Evolutionary conservation across 2,329 filamentous ascomycete genomes (phyloP).

Genomic region (Hypocreales sp.): DNA sequence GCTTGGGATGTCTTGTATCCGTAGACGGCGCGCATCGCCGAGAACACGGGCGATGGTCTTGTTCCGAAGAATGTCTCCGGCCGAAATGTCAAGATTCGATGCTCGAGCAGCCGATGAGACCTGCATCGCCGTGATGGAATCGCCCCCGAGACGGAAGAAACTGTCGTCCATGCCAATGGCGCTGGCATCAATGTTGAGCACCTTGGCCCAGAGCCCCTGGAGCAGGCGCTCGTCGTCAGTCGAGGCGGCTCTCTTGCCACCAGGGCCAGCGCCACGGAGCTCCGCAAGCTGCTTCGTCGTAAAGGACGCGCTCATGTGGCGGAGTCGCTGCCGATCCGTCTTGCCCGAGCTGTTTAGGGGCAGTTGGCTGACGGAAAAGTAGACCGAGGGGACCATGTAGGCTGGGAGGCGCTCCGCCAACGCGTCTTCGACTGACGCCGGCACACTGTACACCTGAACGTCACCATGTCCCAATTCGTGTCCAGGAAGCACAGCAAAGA

Average conservation of each 20-base stretch:
- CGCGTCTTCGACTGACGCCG: neutral
- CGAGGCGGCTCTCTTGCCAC: too few species aligned
- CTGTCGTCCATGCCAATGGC: conserved; percentile 3
- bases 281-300: neutral
- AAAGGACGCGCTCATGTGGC: conserved; percentile 6
- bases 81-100: too few species aligned
- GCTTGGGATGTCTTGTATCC: too few species aligned
- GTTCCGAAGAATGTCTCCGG: too few species aligned
- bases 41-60: too few species aligned
- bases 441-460: neutral
- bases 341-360: conserved; percentile 6
- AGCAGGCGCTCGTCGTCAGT: neutral
- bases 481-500: conserved; percentile 3
- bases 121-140: conserved; percentile 5
- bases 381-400: conserved; percentile 7
- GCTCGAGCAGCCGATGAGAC: too few species aligned
- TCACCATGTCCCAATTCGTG: neutral
- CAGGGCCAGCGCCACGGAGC: neutral
- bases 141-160: conserved; percentile 5
- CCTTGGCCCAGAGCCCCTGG: conserved; percentile 1
- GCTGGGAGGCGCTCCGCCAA: conserved; percentile 3
- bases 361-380: conserved; percentile 3
- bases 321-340: conserved; percentile 4
- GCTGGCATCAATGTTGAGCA: neutral
- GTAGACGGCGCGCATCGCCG: too few species aligned